Evolutionary conservation across 441 rosid species (phyloP), one percentile per base, ranked within the genome.

Genomic region (Populus tomentosa): DNA sequence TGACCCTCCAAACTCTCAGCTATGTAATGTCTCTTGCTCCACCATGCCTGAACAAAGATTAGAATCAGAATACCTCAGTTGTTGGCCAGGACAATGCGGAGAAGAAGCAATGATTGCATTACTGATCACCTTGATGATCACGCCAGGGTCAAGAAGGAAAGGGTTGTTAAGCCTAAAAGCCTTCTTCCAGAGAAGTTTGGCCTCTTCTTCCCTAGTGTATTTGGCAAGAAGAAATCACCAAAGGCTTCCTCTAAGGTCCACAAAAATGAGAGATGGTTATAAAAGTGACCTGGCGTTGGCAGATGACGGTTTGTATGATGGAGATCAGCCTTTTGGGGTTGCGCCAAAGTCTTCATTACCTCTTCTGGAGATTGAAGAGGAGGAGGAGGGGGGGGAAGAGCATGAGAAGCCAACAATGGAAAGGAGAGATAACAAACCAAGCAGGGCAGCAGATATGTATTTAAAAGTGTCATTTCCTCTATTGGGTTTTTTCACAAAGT

Each of bases 41-140:
- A 14, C 81, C 38, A 35, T 66, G 56, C 16, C 71, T n/a, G 84
- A 73, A 38, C 77, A 36, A 81, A 69, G 68, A 66, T 77, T 18
- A 75, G 79, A 36, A 70, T 84, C 82, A 79, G 79, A 77, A 36
- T 79, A 28, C 82, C 80, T 6, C 76, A 75, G 56, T 33, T 67
- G 18, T 21, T 87, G 56, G 78, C 59, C 42, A 84, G 83, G 82
- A 64, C 72, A 75, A 80, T 69, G 63, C 85, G 77, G 35, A 81
- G 72, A 68, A 78, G 75, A 67, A 33, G 71, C 10, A 42, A 20
- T 13, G 9, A 30, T 38, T 0, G 24, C 30, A 14, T 6, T n/a
- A 50, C 24, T 40, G 56, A 7, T 11, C 65, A 26, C n/a, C 36
- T 9, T 2, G 46, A 66, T 30, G 65, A 70, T 18, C 77, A 59